Evolutionary conservation across 768 basidiomycete species (phyloP).

Genomic region (Sistotremastrum suecicum): DNA sequence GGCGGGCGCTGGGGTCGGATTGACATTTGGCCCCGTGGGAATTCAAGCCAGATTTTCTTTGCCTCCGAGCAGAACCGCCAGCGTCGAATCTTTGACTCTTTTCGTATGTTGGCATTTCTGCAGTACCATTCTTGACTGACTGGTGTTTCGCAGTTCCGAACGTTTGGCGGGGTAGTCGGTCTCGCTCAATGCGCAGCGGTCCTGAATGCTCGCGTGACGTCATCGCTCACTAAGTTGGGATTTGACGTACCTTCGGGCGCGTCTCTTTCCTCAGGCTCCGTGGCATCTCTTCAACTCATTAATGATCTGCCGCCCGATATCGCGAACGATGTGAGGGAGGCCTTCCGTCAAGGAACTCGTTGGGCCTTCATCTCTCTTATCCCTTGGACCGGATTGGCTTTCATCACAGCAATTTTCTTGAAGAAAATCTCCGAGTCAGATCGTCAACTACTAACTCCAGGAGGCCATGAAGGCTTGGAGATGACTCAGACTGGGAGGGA

Average conservation of each 20-base stretch:
- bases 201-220: conserved; percentile 27
- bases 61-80: conserved; percentile 24
- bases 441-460: background rate
- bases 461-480: no score
- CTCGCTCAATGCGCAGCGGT: conserved; percentile 39
- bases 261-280: conserved; percentile 13
- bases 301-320: conserved; percentile 20
- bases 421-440: conserved; percentile 21
- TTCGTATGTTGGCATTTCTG: conserved; percentile 24
- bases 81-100: conserved; percentile 27
- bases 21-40: conserved; percentile 23
- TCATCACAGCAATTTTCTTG: conserved; percentile 24
- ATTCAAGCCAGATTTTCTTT: conserved; percentile 33
- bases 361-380: conserved; percentile 34
- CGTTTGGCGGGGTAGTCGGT: conserved; percentile 38
- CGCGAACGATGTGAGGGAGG: conserved; percentile 23
- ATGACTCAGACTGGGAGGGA: no score
- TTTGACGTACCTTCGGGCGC: conserved; percentile 11
- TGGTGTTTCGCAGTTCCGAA: conserved; percentile 23
- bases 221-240: conserved; percentile 15
- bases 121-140: background rate
- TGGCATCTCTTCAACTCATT: conserved; percentile 23
- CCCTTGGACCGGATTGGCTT: conserved; percentile 29
- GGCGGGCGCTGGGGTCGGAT: conserved; percentile 29
- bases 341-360: conserved; percentile 25